These are phyloP conservation scores for Quercus mongolica DNA, from an alignment of 306 rosid species.

Conservation along the genomic window DNA sequence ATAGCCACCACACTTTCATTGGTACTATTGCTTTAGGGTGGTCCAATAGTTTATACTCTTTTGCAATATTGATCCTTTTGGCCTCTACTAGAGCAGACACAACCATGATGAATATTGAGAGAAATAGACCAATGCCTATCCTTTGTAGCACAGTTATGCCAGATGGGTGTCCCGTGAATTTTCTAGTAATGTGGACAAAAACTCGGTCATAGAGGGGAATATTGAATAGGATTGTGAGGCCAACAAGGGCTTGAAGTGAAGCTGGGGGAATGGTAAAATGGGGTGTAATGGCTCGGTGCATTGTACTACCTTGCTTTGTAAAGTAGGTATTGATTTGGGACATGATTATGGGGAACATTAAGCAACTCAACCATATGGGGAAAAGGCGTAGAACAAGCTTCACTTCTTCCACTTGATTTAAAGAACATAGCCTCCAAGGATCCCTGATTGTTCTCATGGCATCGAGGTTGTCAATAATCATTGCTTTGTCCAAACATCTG, in stretches of 20 bases:
- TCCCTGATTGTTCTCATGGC: conserved; percentile 34
- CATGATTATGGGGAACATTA: conserved; percentile 57
- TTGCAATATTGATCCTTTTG: conserved; percentile 32
- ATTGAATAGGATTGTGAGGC: conserved; percentile 33
- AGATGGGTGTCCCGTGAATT: conserved; percentile 34
- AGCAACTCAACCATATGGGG: conserved; percentile 68
- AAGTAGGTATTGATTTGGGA: conserved; percentile 57
- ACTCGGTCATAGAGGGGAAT: conserved; percentile 58
- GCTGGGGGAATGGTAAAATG: conserved; percentile 60
- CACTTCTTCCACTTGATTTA: conserved; percentile 72
- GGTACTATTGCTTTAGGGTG: conserved; percentile 32
- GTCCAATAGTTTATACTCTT: conserved; percentile 21
- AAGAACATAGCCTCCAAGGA: conserved; percentile 76
- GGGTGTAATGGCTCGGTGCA: conserved; percentile 52
- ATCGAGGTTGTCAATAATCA: conserved; percentile 48
- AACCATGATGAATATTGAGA: conserved; percentile 56
- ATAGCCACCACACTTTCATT: conserved; percentile 47
- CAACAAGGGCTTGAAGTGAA: conserved; percentile 57
- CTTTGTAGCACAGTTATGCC: conserved; percentile 72
- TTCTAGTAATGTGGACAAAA: conserved; percentile 37
- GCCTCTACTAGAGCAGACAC: conserved; percentile 51
- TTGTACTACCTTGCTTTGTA: conserved; percentile 63
- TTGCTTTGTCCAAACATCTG: conserved; percentile 71
- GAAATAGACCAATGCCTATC: conserved; percentile 57
- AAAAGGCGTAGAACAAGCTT: conserved; percentile 59